Evolutionary conservation across 108 stramenopile species (phyloP).

Genomic region (Nitzschia sp.): DNA sequence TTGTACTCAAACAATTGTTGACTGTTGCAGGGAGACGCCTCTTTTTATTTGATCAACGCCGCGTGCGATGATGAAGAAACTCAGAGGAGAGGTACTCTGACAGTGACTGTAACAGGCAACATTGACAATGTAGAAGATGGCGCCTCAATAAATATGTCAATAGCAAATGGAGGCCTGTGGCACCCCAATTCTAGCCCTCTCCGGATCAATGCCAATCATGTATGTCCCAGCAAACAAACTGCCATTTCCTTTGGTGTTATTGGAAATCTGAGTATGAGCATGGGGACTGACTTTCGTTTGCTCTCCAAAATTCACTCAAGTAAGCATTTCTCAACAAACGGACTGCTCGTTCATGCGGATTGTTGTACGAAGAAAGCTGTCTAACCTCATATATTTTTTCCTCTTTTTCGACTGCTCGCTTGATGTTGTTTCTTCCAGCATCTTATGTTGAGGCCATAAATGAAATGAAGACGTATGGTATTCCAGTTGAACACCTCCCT

Average conservation of each 20-base stretch:
- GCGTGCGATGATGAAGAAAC: conserved; percentile 20
- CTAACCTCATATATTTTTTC: too few species aligned
- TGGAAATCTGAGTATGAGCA: not conserved
- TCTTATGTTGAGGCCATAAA: conserved; percentile 25
- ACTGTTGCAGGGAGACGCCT: not conserved
- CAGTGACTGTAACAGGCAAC: not conserved
- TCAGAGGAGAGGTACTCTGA: conserved; percentile 3
- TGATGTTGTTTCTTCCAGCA: conserved; percentile 6
- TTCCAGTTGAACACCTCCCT: conserved; percentile 22
- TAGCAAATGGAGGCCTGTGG: not conserved
- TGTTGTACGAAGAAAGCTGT: too few species aligned
- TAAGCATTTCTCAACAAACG: too few species aligned
- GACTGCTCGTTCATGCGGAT: too few species aligned
- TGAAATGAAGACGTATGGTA: conserved; percentile 23
- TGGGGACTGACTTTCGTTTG: not conserved
- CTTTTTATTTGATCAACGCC: conserved; percentile 5
- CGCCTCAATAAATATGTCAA: not conserved
- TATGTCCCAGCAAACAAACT: not conserved
- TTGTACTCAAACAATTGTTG: too few species aligned
- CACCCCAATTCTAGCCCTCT: not conserved
- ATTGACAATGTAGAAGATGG: not conserved
- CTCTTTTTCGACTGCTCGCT: not conserved
- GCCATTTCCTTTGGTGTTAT: not conserved
- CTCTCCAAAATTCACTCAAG: not conserved
- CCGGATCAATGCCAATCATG: not conserved